These are phyloP conservation scores for Penicilliopsis zonata DNA, from an alignment of 495 filamentous ascomycete species.

Conservation along the genomic window DNA sequence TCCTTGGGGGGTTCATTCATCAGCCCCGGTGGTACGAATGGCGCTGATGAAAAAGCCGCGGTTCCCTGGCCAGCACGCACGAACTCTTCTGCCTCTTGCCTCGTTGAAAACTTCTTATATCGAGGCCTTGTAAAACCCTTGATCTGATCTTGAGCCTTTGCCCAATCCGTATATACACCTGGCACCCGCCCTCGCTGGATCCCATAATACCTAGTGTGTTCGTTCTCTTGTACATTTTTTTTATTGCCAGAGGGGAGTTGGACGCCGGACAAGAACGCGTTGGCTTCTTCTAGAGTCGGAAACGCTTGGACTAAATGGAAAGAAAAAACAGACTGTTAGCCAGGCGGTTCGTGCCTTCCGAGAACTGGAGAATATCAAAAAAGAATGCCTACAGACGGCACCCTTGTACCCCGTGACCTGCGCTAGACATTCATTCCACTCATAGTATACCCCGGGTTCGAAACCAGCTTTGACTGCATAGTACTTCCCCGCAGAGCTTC, in stretches of 20 bases:
- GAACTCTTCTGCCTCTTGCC: conserved; percentile 66
- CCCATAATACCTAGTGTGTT: conserved; percentile 55
- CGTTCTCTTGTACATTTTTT: conserved; percentile 10
- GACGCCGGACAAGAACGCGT: conserved; percentile 58
- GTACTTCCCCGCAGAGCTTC: conserved; percentile 51
- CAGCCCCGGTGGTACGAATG: conserved; percentile 17
- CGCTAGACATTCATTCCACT: conserved; percentile 67
- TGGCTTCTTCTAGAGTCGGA: conserved; percentile 59
- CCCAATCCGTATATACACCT: conserved; percentile 85
- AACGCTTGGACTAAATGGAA: conserved; percentile 67
- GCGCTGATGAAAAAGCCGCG: conserved; percentile 5
- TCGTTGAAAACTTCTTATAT: conserved; percentile 67
- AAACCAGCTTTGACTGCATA: conserved; percentile 76
- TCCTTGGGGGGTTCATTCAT: conserved; percentile 18
- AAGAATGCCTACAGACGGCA: conserved; percentile 53
- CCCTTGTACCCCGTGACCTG: conserved; percentile 81
- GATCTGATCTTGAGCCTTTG: conserved; percentile 64
- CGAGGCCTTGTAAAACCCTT: conserved; percentile 65
- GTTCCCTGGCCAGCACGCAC: conserved; percentile 40
- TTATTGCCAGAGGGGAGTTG: conserved; percentile 19
- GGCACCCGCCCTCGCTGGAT: conserved; percentile 73
- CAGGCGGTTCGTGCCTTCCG: too few species aligned
- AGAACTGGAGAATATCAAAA: too few species aligned
- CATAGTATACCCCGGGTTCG: conserved; percentile 76
- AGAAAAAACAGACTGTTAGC: conserved; percentile 7